These are phyloP conservation scores for Plasmodium gallinaceum DNA, from an alignment of 169 alveolate genomes.

Conservation along the genomic window DNA sequence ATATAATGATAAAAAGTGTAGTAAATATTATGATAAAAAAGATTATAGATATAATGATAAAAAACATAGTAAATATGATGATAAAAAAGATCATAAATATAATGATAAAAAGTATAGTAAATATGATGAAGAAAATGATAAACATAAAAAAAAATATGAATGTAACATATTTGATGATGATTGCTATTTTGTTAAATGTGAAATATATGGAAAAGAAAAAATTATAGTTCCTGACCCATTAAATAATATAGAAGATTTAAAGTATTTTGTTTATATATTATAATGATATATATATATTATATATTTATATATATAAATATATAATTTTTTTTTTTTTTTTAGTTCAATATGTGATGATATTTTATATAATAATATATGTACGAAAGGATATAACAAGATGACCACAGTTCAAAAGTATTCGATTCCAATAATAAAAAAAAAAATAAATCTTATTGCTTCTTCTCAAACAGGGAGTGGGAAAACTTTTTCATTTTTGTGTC, in stretches of 20 bases:
- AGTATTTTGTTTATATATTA: constrained; percentile 4
- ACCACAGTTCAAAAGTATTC: constrained; percentile 96
- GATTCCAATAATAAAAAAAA: constrained; percentile 93
- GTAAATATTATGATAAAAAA: background rate
- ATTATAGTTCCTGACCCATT: constrained; percentile 24
- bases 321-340: background rate
- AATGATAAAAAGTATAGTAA: background rate
- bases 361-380: constrained; percentile 78
- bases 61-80: background rate
- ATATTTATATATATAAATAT: background rate
- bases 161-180: constrained; percentile 58
- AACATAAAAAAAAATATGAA: constrained; percentile 4
- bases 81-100: background rate
- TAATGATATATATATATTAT: background rate
- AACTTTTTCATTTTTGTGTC: constrained; percentile 97
- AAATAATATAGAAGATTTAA: constrained; percentile 20
- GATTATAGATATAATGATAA: background rate
- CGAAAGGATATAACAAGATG: constrained; percentile 92
- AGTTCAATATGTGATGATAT: constrained; percentile 26
- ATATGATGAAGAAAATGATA: background rate
- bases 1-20: background rate
- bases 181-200: constrained; percentile 27
- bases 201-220: constrained; percentile 34
- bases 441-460: constrained; percentile 96
- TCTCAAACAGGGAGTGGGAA: constrained; percentile 99